Evolutionary conservation across 2,329 filamentous ascomycete species (phyloP).

Genomic region (Hypoxylon sp.): DNA sequence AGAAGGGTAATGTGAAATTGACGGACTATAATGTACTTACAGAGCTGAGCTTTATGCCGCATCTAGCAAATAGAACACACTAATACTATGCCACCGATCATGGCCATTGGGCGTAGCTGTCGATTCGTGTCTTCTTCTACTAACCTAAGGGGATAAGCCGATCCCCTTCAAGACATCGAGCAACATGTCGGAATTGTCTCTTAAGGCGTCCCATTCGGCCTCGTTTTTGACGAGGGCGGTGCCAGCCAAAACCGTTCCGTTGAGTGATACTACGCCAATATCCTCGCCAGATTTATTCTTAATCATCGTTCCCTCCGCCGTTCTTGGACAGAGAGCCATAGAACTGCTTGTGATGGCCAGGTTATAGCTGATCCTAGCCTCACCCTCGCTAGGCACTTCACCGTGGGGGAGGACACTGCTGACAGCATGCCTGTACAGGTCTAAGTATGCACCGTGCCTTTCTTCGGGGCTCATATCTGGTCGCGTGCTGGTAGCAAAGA

Average conservation of each 20-base stretch:
- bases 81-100: conserved; percentile 31
- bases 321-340: conserved; percentile 67
- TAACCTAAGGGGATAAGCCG: conserved; percentile 50
- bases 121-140: neutral
- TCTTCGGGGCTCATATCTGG: conserved; percentile 52
- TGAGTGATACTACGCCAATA: conserved; percentile 63
- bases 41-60: conserved; percentile 16
- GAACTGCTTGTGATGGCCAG: conserved; percentile 67
- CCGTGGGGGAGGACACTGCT: conserved; percentile 34
- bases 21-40: conserved; percentile 44
- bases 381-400: conserved; percentile 50
- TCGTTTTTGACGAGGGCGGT: conserved; percentile 72
- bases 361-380: conserved; percentile 72
- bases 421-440: conserved; percentile 60
- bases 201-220: conserved; percentile 67
- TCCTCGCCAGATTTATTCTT: conserved; percentile 45
- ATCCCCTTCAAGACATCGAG: conserved; percentile 56
- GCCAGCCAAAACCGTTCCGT: conserved; percentile 73
- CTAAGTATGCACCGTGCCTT: conserved; percentile 59
- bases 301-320: conserved; percentile 60
- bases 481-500: conserved; percentile 57
- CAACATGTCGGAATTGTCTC: conserved; percentile 55
- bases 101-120: conserved; percentile 5
- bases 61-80: conserved; percentile 27
- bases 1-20: conserved; percentile 18